Percentiles rank a stretch among this genome's conserved stretches.
These are phyloP conservation scores for Talaromyces thailandensis DNA, from an alignment of 495 filamentous ascomycete genomes.

Conservation along the genomic window DNA sequence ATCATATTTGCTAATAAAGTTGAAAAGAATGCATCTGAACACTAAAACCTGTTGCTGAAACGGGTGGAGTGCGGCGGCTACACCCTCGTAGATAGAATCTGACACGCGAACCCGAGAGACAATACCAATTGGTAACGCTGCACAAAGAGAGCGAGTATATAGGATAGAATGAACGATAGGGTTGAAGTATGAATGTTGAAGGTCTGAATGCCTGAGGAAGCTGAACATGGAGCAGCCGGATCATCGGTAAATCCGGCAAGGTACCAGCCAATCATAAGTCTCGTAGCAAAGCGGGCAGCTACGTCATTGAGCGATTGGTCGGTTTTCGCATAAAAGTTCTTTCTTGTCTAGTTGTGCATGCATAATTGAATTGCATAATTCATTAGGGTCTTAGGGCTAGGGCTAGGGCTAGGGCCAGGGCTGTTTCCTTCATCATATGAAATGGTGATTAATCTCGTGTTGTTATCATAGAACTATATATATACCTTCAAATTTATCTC, in stretches of 20 bases:
- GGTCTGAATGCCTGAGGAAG: not conserved
- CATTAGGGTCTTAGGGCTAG: not conserved
- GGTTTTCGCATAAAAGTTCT: not conserved
- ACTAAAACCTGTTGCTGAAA: not conserved
- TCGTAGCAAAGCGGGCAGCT: not conserved
- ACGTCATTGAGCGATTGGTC: not conserved
- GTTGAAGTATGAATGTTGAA: not conserved
- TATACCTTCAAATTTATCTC: too few relatives aligned
- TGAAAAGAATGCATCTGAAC: not conserved
- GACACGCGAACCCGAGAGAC: not conserved
- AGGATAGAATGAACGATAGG: not conserved
- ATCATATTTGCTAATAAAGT: slow-evolving; percentile 15
- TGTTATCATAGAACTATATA: not conserved
- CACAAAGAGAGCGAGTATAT: not conserved
- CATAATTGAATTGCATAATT: not conserved
- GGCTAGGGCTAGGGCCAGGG: not conserved
- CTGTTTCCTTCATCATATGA: too few relatives aligned
- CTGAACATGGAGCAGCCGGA: not conserved
- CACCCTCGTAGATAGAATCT: not conserved
- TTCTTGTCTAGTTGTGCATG: not conserved
- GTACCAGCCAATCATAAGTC: not conserved
- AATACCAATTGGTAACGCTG: not conserved
- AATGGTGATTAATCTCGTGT: not conserved
- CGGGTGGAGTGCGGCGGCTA: not conserved
- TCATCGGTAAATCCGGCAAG: slow-evolving; percentile 1